A percentile compares a stretch with the other conserved stretches of the same genome.
phyloP scores from a whole-genome alignment of 1,139 yeast genomes.

The Candida gigantensis region DNA sequence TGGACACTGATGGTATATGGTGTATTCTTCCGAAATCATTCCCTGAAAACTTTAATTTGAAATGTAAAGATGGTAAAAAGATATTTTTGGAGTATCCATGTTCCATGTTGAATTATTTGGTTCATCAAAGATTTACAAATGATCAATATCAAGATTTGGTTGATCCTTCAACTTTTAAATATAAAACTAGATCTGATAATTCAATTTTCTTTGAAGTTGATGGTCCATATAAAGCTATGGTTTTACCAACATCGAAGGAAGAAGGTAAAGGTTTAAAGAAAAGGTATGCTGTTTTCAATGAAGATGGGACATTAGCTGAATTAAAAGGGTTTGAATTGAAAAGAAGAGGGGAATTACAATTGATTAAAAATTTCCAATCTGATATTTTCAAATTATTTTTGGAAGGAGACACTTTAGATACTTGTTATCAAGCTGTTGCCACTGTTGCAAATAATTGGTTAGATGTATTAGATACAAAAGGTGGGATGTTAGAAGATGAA shows the following conservation, averaged over 20 bases:
- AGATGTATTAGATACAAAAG: conserved; percentile 87
- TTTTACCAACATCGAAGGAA: conserved; percentile 94
- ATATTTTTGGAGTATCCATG: conserved; percentile 88
- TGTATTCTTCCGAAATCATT: conserved; percentile 92
- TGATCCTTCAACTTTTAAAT: conserved; percentile 67
- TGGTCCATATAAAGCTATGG: conserved; percentile 98
- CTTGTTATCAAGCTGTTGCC: conserved; percentile 88
- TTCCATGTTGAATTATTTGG: conserved; percentile 92
- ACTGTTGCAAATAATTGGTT: conserved; percentile 94
- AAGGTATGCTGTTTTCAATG: conserved; percentile 94
- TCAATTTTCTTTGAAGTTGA: conserved; percentile 97
- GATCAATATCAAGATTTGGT: conserved; percentile 89
- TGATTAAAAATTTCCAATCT: conserved; percentile 92
- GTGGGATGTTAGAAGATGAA: conserved; percentile 86
- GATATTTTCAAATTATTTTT: conserved; percentile 90
- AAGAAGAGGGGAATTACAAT: conserved; percentile 92
- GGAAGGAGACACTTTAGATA: conserved; percentile 76
- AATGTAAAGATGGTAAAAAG: conserved; percentile 75
- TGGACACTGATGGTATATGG: conserved; percentile 99
- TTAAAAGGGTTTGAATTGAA: conserved; percentile 95
- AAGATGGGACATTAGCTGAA: conserved; percentile 93
- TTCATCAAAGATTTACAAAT: conserved; percentile 88
- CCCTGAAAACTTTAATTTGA: conserved; percentile 82
- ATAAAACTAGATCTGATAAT: conserved; percentile 82
- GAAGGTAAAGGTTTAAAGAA: conserved; percentile 97